Conservation (phyloP, 2,329 filamentous ascomycete species). For the Zopfia rhizophila region DNA sequence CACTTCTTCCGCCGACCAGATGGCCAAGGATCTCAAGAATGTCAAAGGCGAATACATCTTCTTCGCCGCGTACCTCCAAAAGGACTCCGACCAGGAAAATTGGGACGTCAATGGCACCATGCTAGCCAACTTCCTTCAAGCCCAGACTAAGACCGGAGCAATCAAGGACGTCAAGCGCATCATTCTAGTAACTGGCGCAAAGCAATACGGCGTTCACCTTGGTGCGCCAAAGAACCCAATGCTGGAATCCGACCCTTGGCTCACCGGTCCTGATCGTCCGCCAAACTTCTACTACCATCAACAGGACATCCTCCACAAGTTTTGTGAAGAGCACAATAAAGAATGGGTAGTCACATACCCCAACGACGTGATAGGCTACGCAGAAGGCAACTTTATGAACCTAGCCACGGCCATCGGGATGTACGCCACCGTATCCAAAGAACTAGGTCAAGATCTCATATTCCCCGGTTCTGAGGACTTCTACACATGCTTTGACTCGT, state of each 20-base stretch:
- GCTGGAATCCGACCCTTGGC: slow-evolving; percentile 59
- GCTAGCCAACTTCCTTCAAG: slow-evolving; percentile 60
- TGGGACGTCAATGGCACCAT: slow-evolving; percentile 56
- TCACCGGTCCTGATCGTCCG: slow-evolving; percentile 48
- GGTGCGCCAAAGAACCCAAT: slow-evolving; percentile 61
- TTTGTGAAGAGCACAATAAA: slow-evolving; percentile 41
- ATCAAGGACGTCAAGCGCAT: slow-evolving; percentile 58
- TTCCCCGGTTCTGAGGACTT: slow-evolving; percentile 42
- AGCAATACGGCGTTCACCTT: slow-evolving; percentile 66
- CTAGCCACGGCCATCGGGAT: slow-evolving; percentile 40
- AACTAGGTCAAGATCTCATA: slow-evolving; percentile 34
- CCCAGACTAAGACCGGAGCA: slow-evolving; percentile 56
- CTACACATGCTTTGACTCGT: slow-evolving; percentile 43
- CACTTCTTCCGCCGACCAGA: slow-evolving; percentile 42
- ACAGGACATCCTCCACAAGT: slow-evolving; percentile 56
- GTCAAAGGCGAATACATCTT: slow-evolving; percentile 54
- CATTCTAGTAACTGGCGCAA: slow-evolving; percentile 60
- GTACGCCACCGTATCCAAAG: slow-evolving; percentile 40
- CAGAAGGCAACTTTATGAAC: slow-evolving; percentile 53
- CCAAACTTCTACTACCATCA: slow-evolving; percentile 65
- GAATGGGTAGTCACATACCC: slow-evolving; percentile 58
- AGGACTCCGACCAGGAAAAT: slow-evolving; percentile 49
- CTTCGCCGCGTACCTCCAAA: slow-evolving; percentile 57
- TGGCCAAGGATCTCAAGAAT: slow-evolving; percentile 50
- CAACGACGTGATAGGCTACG: slow-evolving; percentile 58